phyloP scores from a whole-genome alignment of 2,329 filamentous ascomycete genomes.

The Penicillium italicum region DNA sequence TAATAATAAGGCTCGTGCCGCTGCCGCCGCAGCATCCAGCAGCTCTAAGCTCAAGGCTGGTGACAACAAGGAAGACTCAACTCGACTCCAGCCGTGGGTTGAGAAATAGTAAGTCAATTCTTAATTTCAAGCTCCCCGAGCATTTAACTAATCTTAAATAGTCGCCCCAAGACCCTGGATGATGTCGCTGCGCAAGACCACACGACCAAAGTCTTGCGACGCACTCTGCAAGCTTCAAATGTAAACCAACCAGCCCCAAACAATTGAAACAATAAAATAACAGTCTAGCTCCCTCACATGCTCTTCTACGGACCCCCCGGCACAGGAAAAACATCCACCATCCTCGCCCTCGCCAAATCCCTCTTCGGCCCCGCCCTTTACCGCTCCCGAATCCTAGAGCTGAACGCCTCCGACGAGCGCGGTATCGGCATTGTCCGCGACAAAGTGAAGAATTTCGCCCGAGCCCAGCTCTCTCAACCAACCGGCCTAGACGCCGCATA shows the following conservation, averaged over 20 bases:
- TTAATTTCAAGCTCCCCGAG: background rate
- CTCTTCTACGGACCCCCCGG: slow-evolving; percentile 98
- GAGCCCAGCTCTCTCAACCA: slow-evolving; percentile 85
- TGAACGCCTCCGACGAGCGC: slow-evolving; percentile 98
- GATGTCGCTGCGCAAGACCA: slow-evolving; percentile 98
- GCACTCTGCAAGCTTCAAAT: slow-evolving; percentile 92
- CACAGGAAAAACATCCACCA: slow-evolving; percentile 96
- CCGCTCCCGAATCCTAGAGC: slow-evolving; percentile 90
- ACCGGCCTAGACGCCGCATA: slow-evolving; percentile 63
- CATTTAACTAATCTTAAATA: slow-evolving; percentile 38
- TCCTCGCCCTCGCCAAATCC: slow-evolving; percentile 94
- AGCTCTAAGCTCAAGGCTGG: slow-evolving; percentile 64
- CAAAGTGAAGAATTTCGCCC: slow-evolving; percentile 97
- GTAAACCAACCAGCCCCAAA: slow-evolving; percentile 44
- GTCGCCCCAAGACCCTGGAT: slow-evolving; percentile 85
- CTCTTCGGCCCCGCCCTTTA: slow-evolving; percentile 95
- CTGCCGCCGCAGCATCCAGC: slow-evolving; percentile 69
- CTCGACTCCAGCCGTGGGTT: slow-evolving; percentile 84
- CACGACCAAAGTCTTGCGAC: slow-evolving; percentile 85
- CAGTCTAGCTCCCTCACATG: slow-evolving; percentile 82
- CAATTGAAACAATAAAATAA: slow-evolving; percentile 1
- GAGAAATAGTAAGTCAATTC: slow-evolving; percentile 79
- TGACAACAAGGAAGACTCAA: slow-evolving; percentile 58
- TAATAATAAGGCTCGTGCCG: slow-evolving; percentile 80
- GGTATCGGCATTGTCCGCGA: slow-evolving; percentile 95